phyloP scores from a whole-genome alignment of 2,329 filamentous ascomycete species.

The Talaromyces sp. region DNA sequence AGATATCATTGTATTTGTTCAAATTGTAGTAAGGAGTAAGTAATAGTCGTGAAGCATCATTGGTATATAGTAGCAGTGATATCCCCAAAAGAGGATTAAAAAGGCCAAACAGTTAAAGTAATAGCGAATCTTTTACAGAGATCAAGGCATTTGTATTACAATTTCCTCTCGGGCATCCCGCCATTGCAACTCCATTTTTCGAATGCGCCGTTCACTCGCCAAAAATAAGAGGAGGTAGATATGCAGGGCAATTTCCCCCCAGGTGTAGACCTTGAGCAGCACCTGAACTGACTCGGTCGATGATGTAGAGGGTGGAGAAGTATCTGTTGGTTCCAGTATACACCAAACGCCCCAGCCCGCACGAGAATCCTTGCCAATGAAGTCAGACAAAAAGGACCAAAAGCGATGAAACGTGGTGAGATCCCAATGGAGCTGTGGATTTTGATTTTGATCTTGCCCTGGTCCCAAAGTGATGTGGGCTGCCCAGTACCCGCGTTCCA shows the following conservation, averaged over 20 bases:
- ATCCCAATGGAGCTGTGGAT: slow-evolving; percentile 31
- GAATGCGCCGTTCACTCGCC: slow-evolving; percentile 66
- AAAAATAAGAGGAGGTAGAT: slow-evolving; percentile 75
- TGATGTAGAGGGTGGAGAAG: not conserved
- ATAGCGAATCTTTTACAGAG: no score
- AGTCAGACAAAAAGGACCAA: slow-evolving; percentile 45
- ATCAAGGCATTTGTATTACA: slow-evolving; percentile 55
- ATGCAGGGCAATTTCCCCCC: slow-evolving; percentile 72
- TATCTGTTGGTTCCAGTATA: slow-evolving; percentile 29
- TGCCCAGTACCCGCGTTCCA: slow-evolving; percentile 80
- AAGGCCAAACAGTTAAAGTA: no score
- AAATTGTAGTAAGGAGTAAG: not conserved
- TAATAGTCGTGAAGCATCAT: no score
- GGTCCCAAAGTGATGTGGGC: slow-evolving; percentile 59
- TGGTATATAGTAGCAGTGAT: not conserved
- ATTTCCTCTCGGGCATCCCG: slow-evolving; percentile 63
- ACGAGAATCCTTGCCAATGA: slow-evolving; percentile 41
- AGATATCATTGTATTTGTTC: not conserved
- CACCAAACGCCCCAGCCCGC: slow-evolving; percentile 53
- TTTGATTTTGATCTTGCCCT: slow-evolving; percentile 23
- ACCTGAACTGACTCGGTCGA: slow-evolving; percentile 27
- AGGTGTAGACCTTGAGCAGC: slow-evolving; percentile 71
- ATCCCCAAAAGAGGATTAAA: no score
- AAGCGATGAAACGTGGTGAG: slow-evolving; percentile 40
- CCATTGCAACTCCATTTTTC: slow-evolving; percentile 65